Conservation (phyloP, 2,329 filamentous ascomycete species). For the Epichloe baconii region DNA sequence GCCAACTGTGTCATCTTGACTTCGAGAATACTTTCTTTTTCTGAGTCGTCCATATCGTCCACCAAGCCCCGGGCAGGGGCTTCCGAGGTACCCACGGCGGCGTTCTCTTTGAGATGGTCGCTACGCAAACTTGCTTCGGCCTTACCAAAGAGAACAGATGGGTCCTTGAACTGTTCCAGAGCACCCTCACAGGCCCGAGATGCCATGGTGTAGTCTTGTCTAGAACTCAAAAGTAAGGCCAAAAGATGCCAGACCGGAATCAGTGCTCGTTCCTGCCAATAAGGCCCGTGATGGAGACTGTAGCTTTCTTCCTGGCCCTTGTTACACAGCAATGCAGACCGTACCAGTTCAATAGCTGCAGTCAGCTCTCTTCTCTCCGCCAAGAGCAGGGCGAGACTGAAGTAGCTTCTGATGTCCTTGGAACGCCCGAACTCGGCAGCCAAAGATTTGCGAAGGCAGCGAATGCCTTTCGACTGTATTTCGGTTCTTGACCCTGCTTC, state of each 20-base stretch:
- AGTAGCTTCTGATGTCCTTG: conserved; percentile 63
- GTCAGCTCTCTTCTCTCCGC: conserved; percentile 75
- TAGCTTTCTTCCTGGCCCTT: conserved; percentile 33
- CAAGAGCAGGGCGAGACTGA: conserved; percentile 70
- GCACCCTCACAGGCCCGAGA: conserved; percentile 76
- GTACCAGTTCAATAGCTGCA: conserved; percentile 70
- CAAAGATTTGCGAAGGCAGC: conserved; percentile 60
- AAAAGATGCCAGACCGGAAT: conserved; percentile 88
- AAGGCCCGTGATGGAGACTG: conserved; percentile 31
- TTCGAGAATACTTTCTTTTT: conserved; percentile 87
- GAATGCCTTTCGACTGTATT: conserved; percentile 65
- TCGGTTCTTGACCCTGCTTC: conserved; percentile 58
- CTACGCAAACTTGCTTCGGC: conserved; percentile 44
- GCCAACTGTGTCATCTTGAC: conserved; percentile 91
- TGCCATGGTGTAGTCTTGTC: conserved; percentile 73
- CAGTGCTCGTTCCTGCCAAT: conserved; percentile 50
- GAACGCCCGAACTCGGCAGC: conserved; percentile 51
- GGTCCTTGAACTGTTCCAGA: conserved; percentile 76
- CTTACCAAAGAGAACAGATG: conserved; percentile 54
- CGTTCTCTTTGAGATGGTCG: conserved; percentile 51
- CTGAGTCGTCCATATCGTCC: conserved; percentile 68
- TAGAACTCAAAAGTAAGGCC: conserved; percentile 70
- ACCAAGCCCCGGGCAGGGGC: conserved; percentile 38
- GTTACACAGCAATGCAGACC: conserved; percentile 55
- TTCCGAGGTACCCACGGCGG: conserved; percentile 14